A percentile compares a stretch with the other conserved stretches of the same genome.
Evolutionary conservation across 139 green algal species (phyloP).

Genomic region (Chlorella sp.): DNA sequence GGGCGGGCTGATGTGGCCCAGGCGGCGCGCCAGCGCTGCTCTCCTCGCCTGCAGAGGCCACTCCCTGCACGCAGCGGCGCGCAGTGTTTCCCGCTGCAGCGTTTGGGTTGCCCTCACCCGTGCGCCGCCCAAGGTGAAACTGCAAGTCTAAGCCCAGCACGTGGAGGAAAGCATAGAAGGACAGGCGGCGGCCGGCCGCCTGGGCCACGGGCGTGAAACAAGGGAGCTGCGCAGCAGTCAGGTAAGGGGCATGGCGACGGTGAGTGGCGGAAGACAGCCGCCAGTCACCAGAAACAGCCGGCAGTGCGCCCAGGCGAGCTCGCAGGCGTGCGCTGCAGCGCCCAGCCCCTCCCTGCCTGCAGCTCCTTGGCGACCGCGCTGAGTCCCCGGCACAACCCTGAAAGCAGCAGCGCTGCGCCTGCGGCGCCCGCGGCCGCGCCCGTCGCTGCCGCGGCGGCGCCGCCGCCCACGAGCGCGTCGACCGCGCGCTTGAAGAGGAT

Average conservation of each 20-base stretch:
- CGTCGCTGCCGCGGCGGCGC: not conserved
- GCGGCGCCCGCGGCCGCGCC: slow-evolving; percentile 6
- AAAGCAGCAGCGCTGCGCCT: slow-evolving; percentile 36
- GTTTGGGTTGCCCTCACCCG: too few species aligned
- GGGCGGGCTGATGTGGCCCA: too few species aligned
- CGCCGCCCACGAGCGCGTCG: slow-evolving; percentile 60
- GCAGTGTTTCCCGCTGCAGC: too few species aligned
- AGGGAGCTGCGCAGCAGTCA: not conserved
- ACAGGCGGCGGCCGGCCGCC: slow-evolving; percentile 30
- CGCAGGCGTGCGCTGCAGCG: not conserved
- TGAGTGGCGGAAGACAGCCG: not conserved
- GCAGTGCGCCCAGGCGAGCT: not conserved
- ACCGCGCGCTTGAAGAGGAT: slow-evolving; percentile 80
- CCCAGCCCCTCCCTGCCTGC: slow-evolving; percentile 64
- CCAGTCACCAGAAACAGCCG: not conserved
- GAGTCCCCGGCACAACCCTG: slow-evolving; percentile 59
- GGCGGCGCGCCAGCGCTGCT: too few species aligned
- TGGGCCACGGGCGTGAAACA: slow-evolving; percentile 6
- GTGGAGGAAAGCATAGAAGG: slow-evolving; percentile 38
- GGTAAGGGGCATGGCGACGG: not conserved
- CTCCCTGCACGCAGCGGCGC: too few species aligned
- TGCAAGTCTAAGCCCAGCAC: slow-evolving; percentile 40
- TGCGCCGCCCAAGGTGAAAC: slow-evolving; percentile 78
- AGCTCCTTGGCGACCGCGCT: slow-evolving; percentile 83
- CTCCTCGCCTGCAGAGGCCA: too few species aligned